phyloP scores from a whole-genome alignment of 148 eudicot genomes.

The Pouteria glomerata region DNA sequence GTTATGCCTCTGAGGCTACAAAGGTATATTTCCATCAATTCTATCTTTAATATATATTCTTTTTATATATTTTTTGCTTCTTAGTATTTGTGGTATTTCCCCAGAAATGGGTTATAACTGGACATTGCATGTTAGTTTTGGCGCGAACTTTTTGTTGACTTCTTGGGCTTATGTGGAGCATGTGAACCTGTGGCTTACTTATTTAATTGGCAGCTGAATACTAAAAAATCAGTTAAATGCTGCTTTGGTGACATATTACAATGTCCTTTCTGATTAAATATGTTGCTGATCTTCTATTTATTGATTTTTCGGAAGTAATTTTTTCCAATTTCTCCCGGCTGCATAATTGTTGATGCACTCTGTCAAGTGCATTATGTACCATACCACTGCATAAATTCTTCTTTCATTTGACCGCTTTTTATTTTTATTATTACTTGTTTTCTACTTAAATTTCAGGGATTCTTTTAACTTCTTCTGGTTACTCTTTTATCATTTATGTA shows the following conservation, averaged over 20 bases:
- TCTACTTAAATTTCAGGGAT: too few relatives aligned
- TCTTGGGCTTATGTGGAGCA: background rate
- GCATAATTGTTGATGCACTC: too few relatives aligned
- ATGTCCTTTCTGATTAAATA: too few relatives aligned
- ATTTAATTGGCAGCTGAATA: background rate
- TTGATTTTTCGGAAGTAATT: too few relatives aligned
- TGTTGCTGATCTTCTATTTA: too few relatives aligned
- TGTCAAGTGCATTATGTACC: too few relatives aligned
- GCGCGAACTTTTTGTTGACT: background rate
- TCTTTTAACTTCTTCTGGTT: too few relatives aligned
- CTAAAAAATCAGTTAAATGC: background rate
- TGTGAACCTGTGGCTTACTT: background rate
- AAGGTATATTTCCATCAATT: conserved; percentile 43
- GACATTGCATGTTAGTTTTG: background rate
- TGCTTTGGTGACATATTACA: background rate
- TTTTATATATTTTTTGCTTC: background rate
- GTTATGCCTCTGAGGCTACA: conserved; percentile 52
- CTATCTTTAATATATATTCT: background rate
- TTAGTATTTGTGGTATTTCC: background rate
- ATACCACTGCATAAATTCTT: too few relatives aligned
- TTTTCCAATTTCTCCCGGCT: too few relatives aligned
- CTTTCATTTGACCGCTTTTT: too few relatives aligned
- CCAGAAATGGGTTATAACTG: background rate
- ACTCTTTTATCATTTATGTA: too few relatives aligned
- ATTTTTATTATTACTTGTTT: too few relatives aligned